Conservation (phyloP, 2,329 filamentous ascomycete genomes). For the Hypoxylon sp. region DNA sequence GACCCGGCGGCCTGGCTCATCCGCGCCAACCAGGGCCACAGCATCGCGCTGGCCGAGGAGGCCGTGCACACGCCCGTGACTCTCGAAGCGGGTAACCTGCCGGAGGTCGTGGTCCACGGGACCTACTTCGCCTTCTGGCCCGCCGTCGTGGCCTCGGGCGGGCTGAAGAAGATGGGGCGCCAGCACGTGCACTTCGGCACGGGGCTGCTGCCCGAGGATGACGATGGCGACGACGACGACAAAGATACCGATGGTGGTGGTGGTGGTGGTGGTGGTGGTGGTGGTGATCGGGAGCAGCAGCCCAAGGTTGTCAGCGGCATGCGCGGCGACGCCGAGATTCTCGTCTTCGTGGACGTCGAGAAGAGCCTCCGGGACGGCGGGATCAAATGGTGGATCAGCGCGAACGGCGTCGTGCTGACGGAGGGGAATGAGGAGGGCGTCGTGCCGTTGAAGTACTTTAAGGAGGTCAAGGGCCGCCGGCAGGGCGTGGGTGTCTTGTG, state of each 20-base stretch:
- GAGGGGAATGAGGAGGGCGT: slow-evolving; percentile 67
- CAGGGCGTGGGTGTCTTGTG: slow-evolving; percentile 72
- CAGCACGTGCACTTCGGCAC: slow-evolving; percentile 92
- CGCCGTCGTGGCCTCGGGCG: slow-evolving; percentile 77
- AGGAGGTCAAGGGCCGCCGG: slow-evolving; percentile 71
- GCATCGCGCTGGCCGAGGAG: slow-evolving; percentile 77
- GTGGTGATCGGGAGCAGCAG: slow-evolving; percentile 17
- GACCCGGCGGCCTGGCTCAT: slow-evolving; percentile 80
- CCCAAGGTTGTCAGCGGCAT: slow-evolving; percentile 77
- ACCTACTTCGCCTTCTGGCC: slow-evolving; percentile 86
- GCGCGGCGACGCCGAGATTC: slow-evolving; percentile 76
- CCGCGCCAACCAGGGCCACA: slow-evolving; percentile 95
- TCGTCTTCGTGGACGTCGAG: slow-evolving; percentile 79
- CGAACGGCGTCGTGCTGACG: slow-evolving; percentile 78
- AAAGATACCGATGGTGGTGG: too few species aligned
- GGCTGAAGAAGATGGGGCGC: slow-evolving; percentile 80
- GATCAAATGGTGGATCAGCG: slow-evolving; percentile 79
- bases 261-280: slow-evolving; percentile 20
- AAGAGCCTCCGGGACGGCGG: slow-evolving; percentile 67
- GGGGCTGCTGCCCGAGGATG: slow-evolving; percentile 65
- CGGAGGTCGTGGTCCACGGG: slow-evolving; percentile 79
- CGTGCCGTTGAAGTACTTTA: slow-evolving; percentile 73
- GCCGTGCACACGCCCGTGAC: slow-evolving; percentile 75
- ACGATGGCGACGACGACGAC: too few species aligned
- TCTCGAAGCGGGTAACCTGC: slow-evolving; percentile 64